phyloP scores from a whole-genome alignment of 345 rosid species.

The Dimocarpus longan region DNA sequence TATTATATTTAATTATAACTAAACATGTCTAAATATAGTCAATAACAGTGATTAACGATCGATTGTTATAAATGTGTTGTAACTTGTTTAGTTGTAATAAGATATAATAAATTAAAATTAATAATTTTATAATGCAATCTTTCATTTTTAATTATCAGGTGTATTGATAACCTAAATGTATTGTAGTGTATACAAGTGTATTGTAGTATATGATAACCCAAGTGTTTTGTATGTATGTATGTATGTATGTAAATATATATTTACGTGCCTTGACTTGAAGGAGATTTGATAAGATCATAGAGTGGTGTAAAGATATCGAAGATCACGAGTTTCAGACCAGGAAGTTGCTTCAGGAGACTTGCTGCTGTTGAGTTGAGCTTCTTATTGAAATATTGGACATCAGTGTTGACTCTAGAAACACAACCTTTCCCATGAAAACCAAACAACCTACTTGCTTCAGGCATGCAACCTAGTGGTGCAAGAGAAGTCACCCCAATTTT shows the following conservation, averaged over 20 bases:
- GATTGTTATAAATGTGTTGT: too few relatives aligned
- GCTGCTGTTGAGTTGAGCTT: conserved; percentile 61
- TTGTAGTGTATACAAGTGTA: too few relatives aligned
- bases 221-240: too few relatives aligned
- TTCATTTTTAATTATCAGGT: too few relatives aligned
- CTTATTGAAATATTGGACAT: conserved; percentile 76
- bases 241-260: not conserved
- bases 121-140: too few relatives aligned
- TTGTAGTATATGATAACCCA: too few relatives aligned
- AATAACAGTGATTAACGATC: too few relatives aligned
- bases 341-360: conserved; percentile 65
- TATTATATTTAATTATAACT: too few relatives aligned
- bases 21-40: too few relatives aligned
- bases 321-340: conserved; percentile 73
- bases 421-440: conserved; percentile 68
- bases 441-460: conserved; percentile 74
- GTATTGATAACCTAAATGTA: too few relatives aligned
- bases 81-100: not conserved
- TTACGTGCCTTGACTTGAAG: conserved; percentile 55
- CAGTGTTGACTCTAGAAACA: conserved; percentile 63
- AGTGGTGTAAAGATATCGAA: conserved; percentile 84
- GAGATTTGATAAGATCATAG: conserved; percentile 59
- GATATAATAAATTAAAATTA: too few relatives aligned
- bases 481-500: conserved; percentile 91
- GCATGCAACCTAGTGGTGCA: conserved; percentile 90